Evolutionary conservation across 305 asterid species (phyloP).

Genomic region (Fraxinus ornus): DNA sequence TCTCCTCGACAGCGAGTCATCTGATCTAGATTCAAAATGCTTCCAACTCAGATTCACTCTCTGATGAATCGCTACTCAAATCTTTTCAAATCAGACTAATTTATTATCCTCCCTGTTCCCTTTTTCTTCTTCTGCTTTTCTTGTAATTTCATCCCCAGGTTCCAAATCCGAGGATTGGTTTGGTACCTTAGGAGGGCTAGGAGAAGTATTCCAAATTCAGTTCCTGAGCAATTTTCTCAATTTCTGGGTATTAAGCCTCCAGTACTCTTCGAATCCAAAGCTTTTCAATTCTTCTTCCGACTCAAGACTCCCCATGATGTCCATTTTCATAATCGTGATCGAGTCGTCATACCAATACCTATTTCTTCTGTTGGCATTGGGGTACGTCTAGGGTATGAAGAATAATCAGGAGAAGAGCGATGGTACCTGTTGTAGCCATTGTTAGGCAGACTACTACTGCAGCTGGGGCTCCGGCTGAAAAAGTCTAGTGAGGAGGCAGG

Average conservation of each 20-base stretch:
- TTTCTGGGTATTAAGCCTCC: constrained; percentile 75
- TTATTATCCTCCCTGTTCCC: constrained; percentile 23
- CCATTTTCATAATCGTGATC: constrained; percentile 59
- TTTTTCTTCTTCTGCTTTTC: constrained; percentile 36
- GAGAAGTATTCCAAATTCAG: constrained; percentile 77
- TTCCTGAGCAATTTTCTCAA: constrained; percentile 53
- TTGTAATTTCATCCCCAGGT: constrained; percentile 23
- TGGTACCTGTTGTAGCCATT: constrained; percentile 36
- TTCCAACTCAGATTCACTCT: constrained; percentile 41
- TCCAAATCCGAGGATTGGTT: constrained; percentile 43
- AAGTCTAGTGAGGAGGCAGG: not conserved
- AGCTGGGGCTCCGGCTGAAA: not conserved
- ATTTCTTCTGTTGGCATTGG: constrained; percentile 36
- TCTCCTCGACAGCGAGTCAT: constrained; percentile 38
- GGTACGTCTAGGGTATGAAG: constrained; percentile 42
- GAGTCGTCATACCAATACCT: constrained; percentile 27
- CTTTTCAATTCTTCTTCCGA: constrained; percentile 87
- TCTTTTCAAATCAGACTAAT: constrained; percentile 23
- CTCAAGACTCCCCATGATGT: constrained; percentile 42
- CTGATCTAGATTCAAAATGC: constrained; percentile 49
- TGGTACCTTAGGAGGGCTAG: constrained; percentile 87
- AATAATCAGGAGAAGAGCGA: constrained; percentile 71
- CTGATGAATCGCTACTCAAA: not conserved
- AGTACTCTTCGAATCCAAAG: constrained; percentile 64
- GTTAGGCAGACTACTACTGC: not conserved